Base-by-base conservation (phyloP, 768 basidiomycete species). In the Suillus spraguei region DNA sequence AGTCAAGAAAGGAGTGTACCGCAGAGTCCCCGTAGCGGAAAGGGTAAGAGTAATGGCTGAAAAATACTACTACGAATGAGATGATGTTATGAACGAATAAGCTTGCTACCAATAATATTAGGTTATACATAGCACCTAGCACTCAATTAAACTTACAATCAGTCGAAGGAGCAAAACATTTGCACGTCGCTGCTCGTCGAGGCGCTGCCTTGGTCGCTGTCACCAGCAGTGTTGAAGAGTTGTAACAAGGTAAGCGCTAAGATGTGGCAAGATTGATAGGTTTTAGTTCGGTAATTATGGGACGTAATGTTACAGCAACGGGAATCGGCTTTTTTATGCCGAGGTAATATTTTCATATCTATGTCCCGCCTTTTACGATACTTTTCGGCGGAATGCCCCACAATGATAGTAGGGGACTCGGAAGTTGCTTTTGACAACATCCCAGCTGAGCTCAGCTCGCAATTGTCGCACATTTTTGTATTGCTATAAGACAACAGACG, bases 11-110 rank as follows among this genome's bases (percentile, higher is more conserved):
- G 42, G 72, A 74, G 53, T 41, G 65, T 61, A 16, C 46, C 22
- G 54, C 44, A 24, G 38, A 42, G n/a, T 28, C 64, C 67, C 68
- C 69, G 64, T 70, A 67, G 54, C 69, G 65, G 70, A 71, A 67
- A 69, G 70, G 66, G 8, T 59, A 55, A 49, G 54, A 56, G 38
- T 42, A 50, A 56, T 53, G 60, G 38, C 35, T 41, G 35, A n/a
- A 63, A 41, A 38, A 14, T 28, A 50, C 32, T 53, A 52, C 32
- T 33, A 28, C 11, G 46, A 39, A 39, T 17, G 36, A 22, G 36
- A 22, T 36, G 7, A 36, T 36, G 49, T 22, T 55, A 20, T n/a
- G 22, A 20, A 58, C 24, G 38, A 39, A 39, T 13, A 39, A 24
- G 36, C 17, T 58, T 38, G 39, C 56, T 58, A 2, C 3, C 24